Evolutionary conservation across 1,139 yeast genomes (phyloP).

Genomic region (Taphrina betulina): DNA sequence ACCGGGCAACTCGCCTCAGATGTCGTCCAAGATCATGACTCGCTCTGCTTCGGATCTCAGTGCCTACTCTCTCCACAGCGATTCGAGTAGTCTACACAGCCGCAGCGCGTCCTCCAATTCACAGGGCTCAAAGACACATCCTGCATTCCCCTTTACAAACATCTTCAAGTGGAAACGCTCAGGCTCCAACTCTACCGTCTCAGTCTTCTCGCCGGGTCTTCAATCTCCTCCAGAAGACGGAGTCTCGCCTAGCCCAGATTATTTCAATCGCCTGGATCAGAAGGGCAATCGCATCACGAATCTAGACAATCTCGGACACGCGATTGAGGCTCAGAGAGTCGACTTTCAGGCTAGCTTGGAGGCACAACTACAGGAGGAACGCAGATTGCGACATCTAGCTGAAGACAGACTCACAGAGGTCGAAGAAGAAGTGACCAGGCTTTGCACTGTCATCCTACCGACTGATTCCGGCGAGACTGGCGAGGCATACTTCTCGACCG

Average conservation of each 20-base stretch:
- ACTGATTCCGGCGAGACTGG: slow-evolving; percentile 30
- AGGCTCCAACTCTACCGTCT: neutral
- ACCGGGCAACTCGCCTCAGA: slow-evolving; percentile 1
- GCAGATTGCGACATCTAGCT: slow-evolving; percentile 22
- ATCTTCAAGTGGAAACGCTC: slow-evolving; percentile 23
- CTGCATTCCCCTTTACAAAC: slow-evolving; percentile 9
- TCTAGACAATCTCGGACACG: slow-evolving; percentile 9
- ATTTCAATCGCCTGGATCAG: neutral
- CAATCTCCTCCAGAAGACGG: slow-evolving; percentile 7
- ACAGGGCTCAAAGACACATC: neutral
- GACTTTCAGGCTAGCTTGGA: slow-evolving; percentile 5
- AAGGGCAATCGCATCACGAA: neutral
- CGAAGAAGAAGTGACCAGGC: slow-evolving; percentile 26
- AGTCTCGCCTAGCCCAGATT: neutral
- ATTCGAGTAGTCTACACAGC: neutral
- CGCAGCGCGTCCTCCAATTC: neutral
- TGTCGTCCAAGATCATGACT: slow-evolving; percentile 1
- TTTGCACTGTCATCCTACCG: slow-evolving; percentile 19
- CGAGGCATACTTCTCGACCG: slow-evolving; percentile 19
- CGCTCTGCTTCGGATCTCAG: slow-evolving; percentile 28
- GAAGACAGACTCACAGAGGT: slow-evolving; percentile 23
- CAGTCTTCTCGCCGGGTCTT: slow-evolving; percentile 9
- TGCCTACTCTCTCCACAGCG: neutral
- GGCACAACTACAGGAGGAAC: slow-evolving; percentile 23
- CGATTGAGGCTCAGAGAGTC: neutral